Conservation (phyloP, 192 early-diverging fungal species). For the Backusella australiensis region DNA sequence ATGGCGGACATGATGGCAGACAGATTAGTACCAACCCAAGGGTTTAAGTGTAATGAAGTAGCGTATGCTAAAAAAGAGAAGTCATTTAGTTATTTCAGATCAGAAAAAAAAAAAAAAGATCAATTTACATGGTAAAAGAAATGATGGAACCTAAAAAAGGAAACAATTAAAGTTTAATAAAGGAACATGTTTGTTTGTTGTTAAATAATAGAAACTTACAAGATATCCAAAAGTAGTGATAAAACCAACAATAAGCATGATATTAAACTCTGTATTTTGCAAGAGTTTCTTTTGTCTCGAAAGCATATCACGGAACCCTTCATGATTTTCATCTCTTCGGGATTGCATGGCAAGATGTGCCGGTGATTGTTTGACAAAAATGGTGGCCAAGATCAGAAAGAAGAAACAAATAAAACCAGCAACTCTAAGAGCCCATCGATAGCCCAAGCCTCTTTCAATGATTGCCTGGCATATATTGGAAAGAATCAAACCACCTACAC, state of each 20-base stretch:
- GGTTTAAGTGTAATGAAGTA: slow-evolving; percentile 24
- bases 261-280: slow-evolving; percentile 33
- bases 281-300: slow-evolving; percentile 29
- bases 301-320: background rate
- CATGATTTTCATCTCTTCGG: slow-evolving; percentile 24
- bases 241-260: slow-evolving; percentile 31
- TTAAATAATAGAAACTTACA: slow-evolving; percentile 15
- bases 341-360: slow-evolving; percentile 3
- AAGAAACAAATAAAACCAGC: slow-evolving; percentile 54
- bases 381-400: slow-evolving; percentile 31
- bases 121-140: slow-evolving; percentile 32
- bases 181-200: slow-evolving; percentile 12
- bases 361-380: slow-evolving; percentile 34
- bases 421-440: slow-evolving; percentile 64
- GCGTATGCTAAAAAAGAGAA: slow-evolving; percentile 18
- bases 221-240: slow-evolving; percentile 48
- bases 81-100: background rate
- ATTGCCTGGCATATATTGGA: slow-evolving; percentile 58
- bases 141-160: slow-evolving; percentile 35
- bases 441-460: slow-evolving; percentile 57
- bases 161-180: slow-evolving; percentile 29
- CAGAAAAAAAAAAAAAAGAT: background rate
- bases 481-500: slow-evolving; percentile 69
- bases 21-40: slow-evolving; percentile 33
- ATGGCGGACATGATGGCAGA: slow-evolving; percentile 44